phyloP scores from a whole-genome alignment of 331 rosid genomes.

The Malus hybrid region DNA sequence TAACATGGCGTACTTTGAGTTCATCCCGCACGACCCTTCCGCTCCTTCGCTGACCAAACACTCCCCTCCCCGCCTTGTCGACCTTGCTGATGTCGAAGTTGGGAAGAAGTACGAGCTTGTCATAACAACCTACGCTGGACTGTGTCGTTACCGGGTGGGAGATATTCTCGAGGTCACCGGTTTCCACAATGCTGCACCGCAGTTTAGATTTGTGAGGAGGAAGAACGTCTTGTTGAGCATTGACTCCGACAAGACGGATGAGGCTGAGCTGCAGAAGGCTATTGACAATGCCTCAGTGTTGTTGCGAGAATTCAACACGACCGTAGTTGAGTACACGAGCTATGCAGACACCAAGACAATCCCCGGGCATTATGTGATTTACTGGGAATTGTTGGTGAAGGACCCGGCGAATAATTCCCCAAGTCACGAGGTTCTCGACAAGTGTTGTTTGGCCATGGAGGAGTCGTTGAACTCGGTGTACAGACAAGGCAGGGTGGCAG shows the following conservation, averaged over 20 bases:
- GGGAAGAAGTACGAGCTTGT: conserved; percentile 76
- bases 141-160: conserved; percentile 78
- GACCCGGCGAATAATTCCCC: conserved; percentile 41
- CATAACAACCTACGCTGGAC: conserved; percentile 69
- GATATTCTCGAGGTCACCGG: conserved; percentile 75
- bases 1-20: conserved; percentile 89
- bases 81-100: conserved; percentile 56
- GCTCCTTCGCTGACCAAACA: conserved; percentile 32
- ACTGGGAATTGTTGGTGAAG: conserved; percentile 71
- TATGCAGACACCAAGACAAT: conserved; percentile 53
- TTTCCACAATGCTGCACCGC: conserved; percentile 59
- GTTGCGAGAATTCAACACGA: conserved; percentile 44
- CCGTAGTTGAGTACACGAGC: conserved; percentile 81
- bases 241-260: conserved; percentile 82
- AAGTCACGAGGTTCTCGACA: conserved; percentile 27
- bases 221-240: conserved; percentile 82
- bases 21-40: conserved; percentile 47
- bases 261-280: conserved; percentile 70
- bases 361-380: conserved; percentile 91
- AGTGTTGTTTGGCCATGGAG: conserved; percentile 72
- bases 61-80: conserved; percentile 62
- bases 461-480: conserved; percentile 73
- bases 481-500: conserved; percentile 75
- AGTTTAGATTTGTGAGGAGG: conserved; percentile 66
- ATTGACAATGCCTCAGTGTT: conserved; percentile 46